Base-by-base conservation (phyloP, 1,284 basidiomycete genomes). In the Irpex rosettiformis region DNA sequence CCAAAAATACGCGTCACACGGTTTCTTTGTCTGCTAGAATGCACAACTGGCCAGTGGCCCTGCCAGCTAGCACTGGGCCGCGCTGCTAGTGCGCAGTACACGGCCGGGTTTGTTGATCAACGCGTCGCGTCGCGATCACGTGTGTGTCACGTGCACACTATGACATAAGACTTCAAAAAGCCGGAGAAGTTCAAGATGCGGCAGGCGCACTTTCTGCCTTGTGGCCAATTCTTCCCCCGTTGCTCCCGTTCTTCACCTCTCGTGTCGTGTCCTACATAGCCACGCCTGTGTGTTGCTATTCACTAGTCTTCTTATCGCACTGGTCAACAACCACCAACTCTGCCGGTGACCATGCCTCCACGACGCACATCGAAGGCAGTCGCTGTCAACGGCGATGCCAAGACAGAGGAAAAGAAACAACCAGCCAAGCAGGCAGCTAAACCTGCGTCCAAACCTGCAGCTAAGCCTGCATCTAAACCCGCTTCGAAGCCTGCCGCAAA, bases 341-440 rank as follows among this genome's bases (percentile, higher is more conserved):
- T 16, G 30, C 18, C 42, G 42, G 11, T 18, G 42, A 45, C 21
- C 2, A 65, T 65, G 63, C 63, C 61, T 60, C 63, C 63, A 30
- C 58, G 83, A 64, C 78, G 83, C 52, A 83, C 83, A 33, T 68
- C 81, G 45, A 75, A 83, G 30, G 78, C 82, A 3, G 64, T 78
- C 29, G 79, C 82, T 3, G 45, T 48, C 27, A 62, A 57, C 27
- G 28, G 54, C 18, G 52, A 51, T 2, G n/a, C 57, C 18, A 61
- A 59, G 30, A 43, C 49, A 33, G 57, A 43, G 28, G 18, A 52
- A 24, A 63, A 61, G 48, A 52, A 60, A 2, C 63, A 68, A 28
- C 55, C 67, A 2, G 67, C 74, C 47, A 75, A 75, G 33, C 68
- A 74, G 2, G 60, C 66, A 7, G 71, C 67, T 58, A 74, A 70